These are phyloP conservation scores for Erysiphe pulchra DNA, from an alignment of 2,329 filamentous ascomycete species.

Conservation along the genomic window DNA sequence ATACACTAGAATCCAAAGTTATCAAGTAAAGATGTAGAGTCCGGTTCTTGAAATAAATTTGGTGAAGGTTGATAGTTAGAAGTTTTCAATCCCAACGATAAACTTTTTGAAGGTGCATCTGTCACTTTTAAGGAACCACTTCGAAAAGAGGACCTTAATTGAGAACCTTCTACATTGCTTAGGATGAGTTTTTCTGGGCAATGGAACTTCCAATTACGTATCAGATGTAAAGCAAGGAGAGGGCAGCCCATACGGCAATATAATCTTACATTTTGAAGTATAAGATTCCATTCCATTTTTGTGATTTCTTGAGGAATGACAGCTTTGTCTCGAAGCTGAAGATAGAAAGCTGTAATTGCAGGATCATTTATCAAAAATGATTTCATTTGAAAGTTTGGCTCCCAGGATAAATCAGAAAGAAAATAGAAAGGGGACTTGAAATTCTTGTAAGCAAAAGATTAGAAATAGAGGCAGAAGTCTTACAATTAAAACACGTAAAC, in stretches of 20 bases:
- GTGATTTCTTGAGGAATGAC: conserved; percentile 62
- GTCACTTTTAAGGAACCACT: conserved; percentile 59
- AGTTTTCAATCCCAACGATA: conserved; percentile 19
- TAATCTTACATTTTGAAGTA: conserved; percentile 59
- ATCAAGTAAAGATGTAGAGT: conserved; percentile 66
- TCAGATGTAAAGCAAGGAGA: conserved; percentile 61
- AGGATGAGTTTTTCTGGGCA: conserved; percentile 15
- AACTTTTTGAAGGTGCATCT: conserved; percentile 29
- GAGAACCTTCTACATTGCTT: conserved; percentile 19
- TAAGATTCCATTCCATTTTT: conserved; percentile 65
- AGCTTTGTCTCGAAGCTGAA: conserved; percentile 57
- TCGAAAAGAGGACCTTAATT: conserved; percentile 20
- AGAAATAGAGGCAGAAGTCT: conserved; percentile 12
- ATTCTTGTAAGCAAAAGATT: conserved; percentile 4
- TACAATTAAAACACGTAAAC: conserved; percentile 61
- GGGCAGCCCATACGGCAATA: conserved; percentile 90
- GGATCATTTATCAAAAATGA: conserved; percentile 79
- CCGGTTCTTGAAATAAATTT: conserved; percentile 78
- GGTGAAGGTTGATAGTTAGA: conserved; percentile 30
- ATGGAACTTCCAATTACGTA: conserved; percentile 62
- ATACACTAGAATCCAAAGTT: conserved; percentile 58
- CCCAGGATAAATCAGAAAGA: conserved; percentile 41
- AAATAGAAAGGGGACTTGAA: conserved; percentile 49
- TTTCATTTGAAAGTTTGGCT: conserved; percentile 46
- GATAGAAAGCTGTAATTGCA: conserved; percentile 64